Conservation (phyloP, 2,329 filamentous ascomycete species). For the Aaosphaeria arxii region DNA sequence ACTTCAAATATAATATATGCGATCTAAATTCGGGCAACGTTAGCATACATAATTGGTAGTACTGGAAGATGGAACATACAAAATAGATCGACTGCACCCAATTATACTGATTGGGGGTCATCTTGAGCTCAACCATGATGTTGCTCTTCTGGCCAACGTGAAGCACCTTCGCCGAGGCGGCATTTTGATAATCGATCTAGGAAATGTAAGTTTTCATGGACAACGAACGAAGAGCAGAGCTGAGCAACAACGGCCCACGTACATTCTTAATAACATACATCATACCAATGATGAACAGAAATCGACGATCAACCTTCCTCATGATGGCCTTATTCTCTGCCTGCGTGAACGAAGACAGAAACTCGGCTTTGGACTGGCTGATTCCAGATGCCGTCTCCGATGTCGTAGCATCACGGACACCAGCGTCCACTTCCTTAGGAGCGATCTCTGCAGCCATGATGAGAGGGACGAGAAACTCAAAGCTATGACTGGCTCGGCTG, state of each 20-base stretch:
- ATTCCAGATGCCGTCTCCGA: neutral
- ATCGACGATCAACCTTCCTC: slow-evolving; percentile 10
- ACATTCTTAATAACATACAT: slow-evolving; percentile 14
- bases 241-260: neutral
- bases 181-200: slow-evolving; percentile 12
- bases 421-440: neutral
- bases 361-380: slow-evolving; percentile 1
- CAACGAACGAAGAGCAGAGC: too few species aligned
- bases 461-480: too few species aligned
- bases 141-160: slow-evolving; percentile 10
- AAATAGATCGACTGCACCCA: slow-evolving; percentile 13
- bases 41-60: neutral
- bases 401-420: neutral
- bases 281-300: slow-evolving; percentile 10
- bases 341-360: slow-evolving; percentile 6
- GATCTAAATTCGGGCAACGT: slow-evolving; percentile 3
- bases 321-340: slow-evolving; percentile 11
- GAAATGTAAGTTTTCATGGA: neutral
- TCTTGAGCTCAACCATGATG: slow-evolving; percentile 8
- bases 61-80: neutral
- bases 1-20: slow-evolving; percentile 25
- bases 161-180: slow-evolving; percentile 10
- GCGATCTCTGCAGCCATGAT: neutral
- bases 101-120: slow-evolving; percentile 13
- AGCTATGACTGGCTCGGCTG: too few species aligned